phyloP scores from a whole-genome alignment of 352 stramenopile species.

The Thraustotheca clavata region DNA sequence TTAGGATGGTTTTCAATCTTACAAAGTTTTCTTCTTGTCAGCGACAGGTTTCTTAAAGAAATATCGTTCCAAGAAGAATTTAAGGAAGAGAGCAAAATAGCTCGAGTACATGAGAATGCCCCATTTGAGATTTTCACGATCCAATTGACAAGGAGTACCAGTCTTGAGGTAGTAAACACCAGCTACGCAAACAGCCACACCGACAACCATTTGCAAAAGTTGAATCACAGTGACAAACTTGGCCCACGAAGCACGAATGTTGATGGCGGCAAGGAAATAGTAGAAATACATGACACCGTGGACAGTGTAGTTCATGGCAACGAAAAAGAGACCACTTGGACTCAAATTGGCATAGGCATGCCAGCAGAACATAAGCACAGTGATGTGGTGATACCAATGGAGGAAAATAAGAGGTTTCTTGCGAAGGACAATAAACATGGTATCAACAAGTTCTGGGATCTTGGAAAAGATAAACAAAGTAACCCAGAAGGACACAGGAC shows the following conservation, averaged over 20 bases:
- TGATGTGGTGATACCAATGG: slow-evolving; percentile 99
- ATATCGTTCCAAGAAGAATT: slow-evolving; percentile 89
- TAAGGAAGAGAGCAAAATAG: slow-evolving; percentile 90
- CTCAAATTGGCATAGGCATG: slow-evolving; percentile 91
- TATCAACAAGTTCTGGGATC: slow-evolving; percentile 92
- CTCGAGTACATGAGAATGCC: slow-evolving; percentile 91
- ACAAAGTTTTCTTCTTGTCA: slow-evolving; percentile 14
- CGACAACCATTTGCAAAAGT: slow-evolving; percentile 72
- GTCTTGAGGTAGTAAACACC: slow-evolving; percentile 77
- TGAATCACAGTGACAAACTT: slow-evolving; percentile 86
- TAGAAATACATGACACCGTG: slow-evolving; percentile 98
- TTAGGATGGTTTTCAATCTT: too few species aligned
- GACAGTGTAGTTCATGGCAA: slow-evolving; percentile 97
- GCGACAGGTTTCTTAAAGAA: slow-evolving; percentile 32
- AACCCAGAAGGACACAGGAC: slow-evolving; percentile 63
- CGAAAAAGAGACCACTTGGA: slow-evolving; percentile 93
- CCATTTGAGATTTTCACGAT: slow-evolving; percentile 81
- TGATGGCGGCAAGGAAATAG: slow-evolving; percentile 87
- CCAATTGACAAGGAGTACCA: slow-evolving; percentile 54
- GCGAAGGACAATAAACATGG: slow-evolving; percentile 95
- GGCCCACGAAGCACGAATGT: slow-evolving; percentile 65
- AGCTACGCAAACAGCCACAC: slow-evolving; percentile 55
- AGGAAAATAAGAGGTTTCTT: slow-evolving; percentile 97
- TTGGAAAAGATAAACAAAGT: slow-evolving; percentile 87
- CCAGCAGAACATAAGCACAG: slow-evolving; percentile 97